Percentiles rank a stretch among this genome's conserved stretches.
Conservation (phyloP, 2,329 filamentous ascomycete genomes). For the Claviceps purpurea region DNA sequence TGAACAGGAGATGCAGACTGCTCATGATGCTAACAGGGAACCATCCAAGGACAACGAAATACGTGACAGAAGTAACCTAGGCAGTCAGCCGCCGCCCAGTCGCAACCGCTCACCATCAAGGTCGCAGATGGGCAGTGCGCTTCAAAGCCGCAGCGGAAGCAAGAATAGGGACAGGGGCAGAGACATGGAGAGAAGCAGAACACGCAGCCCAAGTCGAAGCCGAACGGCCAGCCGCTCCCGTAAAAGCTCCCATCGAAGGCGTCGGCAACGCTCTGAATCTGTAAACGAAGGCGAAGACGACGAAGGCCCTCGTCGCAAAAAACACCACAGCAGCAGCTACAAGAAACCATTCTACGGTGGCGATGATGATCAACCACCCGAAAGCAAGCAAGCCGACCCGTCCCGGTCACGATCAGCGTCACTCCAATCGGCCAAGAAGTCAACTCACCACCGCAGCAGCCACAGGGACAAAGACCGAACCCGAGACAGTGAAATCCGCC, state of each 20-base stretch:
- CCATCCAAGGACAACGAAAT: constrained; percentile 13
- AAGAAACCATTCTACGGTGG: constrained; percentile 25
- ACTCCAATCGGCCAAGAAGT: constrained; percentile 41
- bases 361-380: constrained; percentile 26
- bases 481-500: constrained; percentile 29
- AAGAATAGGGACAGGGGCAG: constrained; percentile 9
- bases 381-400: constrained; percentile 35
- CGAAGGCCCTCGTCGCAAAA: constrained; percentile 34
- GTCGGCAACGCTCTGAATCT: constrained; percentile 41
- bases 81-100: constrained; percentile 9
- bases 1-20: constrained; percentile 21
- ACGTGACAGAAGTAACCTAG: constrained; percentile 12
- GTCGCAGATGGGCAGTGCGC: constrained; percentile 20
- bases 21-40: constrained; percentile 18
- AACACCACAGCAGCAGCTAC: constrained; percentile 28
- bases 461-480: constrained; percentile 45
- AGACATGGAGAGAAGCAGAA: constrained; percentile 13
- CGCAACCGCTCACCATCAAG: constrained; percentile 18
- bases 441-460: constrained; percentile 38
- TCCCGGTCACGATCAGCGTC: constrained; percentile 55
- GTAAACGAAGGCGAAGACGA: constrained; percentile 34
- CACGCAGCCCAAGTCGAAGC: constrained; percentile 9
- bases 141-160: constrained; percentile 13
- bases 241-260: constrained; percentile 35
- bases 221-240: constrained; percentile 20